Evolutionary conservation across 2,329 filamentous ascomycete species (phyloP).

Genomic region (Monosporascus cannonballus): DNA sequence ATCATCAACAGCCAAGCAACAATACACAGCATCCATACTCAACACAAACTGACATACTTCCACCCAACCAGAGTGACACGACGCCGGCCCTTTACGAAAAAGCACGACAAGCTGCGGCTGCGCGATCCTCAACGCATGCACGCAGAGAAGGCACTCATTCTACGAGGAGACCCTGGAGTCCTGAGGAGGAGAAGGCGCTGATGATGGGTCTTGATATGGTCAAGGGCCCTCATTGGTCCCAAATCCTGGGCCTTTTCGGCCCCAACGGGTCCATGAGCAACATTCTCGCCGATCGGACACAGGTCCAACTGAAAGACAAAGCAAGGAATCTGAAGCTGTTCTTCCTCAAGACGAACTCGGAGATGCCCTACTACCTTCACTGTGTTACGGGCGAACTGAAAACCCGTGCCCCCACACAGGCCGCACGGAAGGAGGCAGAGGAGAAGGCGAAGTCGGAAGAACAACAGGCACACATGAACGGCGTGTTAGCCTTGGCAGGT

Average conservation of each 20-base stretch:
- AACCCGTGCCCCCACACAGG: constrained; percentile 71
- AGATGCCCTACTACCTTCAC: constrained; percentile 82
- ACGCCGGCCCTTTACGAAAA: constrained; percentile 52
- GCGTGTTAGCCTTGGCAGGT: constrained; percentile 50
- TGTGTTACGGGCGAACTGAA: constrained; percentile 87
- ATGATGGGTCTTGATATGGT: constrained; percentile 86
- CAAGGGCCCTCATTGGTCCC: constrained; percentile 88
- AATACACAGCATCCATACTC: constrained; percentile 16
- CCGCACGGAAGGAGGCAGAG: constrained; percentile 62
- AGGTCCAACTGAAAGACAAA: constrained; percentile 91
- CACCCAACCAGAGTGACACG: constrained; percentile 50
- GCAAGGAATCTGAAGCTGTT: constrained; percentile 85
- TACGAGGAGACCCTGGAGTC: constrained; percentile 75
- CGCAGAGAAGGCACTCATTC: constrained; percentile 52
- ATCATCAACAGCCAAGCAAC: constrained; percentile 13
- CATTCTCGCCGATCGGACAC: constrained; percentile 79
- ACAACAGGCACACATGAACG: constrained; percentile 53
- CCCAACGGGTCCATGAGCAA: constrained; percentile 73
- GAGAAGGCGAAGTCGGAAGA: constrained; percentile 57
- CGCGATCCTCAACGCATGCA: constrained; percentile 49
- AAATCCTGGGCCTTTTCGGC: constrained; percentile 81
- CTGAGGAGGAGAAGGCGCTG: constrained; percentile 82
- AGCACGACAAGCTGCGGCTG: constrained; percentile 52
- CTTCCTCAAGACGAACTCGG: constrained; percentile 85
- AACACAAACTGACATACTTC: constrained; percentile 31